phyloP scores from a whole-genome alignment of 805 yeast genomes.

The Blastobotrys robertii region DNA sequence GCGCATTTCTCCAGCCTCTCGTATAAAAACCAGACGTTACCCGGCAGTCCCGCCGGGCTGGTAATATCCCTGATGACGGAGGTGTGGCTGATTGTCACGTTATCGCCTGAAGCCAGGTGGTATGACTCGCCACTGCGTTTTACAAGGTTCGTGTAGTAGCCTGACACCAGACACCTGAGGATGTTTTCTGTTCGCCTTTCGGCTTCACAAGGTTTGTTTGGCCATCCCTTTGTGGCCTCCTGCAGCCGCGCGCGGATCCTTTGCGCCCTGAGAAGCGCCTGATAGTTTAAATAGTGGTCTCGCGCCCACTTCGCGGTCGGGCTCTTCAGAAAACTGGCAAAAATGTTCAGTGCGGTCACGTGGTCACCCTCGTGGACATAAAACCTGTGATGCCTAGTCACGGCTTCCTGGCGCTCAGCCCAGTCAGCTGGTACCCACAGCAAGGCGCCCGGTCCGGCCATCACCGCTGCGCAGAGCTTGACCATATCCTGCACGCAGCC shows the following conservation, averaged over 20 bases:
- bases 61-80: not conserved
- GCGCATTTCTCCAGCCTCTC: slow-evolving; percentile 5
- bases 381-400: slow-evolving; percentile 58
- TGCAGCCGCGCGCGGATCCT: no score
- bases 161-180: no score
- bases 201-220: no score
- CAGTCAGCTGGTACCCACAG: no score
- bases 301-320: slow-evolving; percentile 46
- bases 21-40: slow-evolving; percentile 1
- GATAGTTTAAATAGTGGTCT: slow-evolving; percentile 51
- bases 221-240: no score
- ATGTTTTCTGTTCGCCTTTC: no score
- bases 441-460: slow-evolving; percentile 49
- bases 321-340: slow-evolving; percentile 19
- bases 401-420: slow-evolving; percentile 29
- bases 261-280: slow-evolving; percentile 52
- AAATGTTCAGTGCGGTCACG: slow-evolving; percentile 65
- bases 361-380: slow-evolving; percentile 71
- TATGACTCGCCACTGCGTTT: no score
- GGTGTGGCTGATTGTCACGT: no score
- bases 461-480: slow-evolving; percentile 66
- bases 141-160: no score
- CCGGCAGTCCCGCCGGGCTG: not conserved
- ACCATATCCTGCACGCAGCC: slow-evolving; percentile 59
- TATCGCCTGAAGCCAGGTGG: no score